A percentile compares a stretch with the other conserved stretches of the same genome.
These are phyloP conservation scores for Penicillium lagena DNA, from an alignment of 495 filamentous ascomycete species.

Conservation along the genomic window DNA sequence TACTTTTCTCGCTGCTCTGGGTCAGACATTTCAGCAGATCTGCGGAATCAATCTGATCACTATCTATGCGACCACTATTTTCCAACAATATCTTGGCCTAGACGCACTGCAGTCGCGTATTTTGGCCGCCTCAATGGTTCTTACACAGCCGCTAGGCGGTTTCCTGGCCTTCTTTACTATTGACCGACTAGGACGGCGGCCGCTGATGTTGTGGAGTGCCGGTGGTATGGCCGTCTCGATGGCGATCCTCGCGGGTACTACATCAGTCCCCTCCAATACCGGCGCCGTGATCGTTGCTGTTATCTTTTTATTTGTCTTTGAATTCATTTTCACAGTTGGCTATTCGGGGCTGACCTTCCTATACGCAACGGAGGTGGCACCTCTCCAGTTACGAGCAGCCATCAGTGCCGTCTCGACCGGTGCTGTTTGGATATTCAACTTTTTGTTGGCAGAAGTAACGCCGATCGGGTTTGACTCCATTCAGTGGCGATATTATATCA, in stretches of 20 bases:
- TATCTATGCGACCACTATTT: conserved; percentile 55
- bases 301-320: conserved; percentile 33
- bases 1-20: conserved; percentile 21
- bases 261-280: conserved; percentile 26
- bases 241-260: conserved; percentile 46
- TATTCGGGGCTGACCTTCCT: conserved; percentile 67
- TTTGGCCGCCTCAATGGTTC: conserved; percentile 67
- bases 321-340: conserved; percentile 42
- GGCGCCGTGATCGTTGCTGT: conserved; percentile 34
- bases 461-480: conserved; percentile 40
- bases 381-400: conserved; percentile 58
- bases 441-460: conserved; percentile 39
- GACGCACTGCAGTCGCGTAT: conserved; percentile 76
- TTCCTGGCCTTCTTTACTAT: conserved; percentile 71
- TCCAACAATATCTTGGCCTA: conserved; percentile 48
- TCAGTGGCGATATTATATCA: conserved; percentile 41
- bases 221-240: conserved; percentile 54
- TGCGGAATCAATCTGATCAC: conserved; percentile 56
- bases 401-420: conserved; percentile 59
- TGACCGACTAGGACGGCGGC: conserved; percentile 63
- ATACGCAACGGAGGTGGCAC: conserved; percentile 59
- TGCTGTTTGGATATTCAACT: conserved; percentile 58
- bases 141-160: conserved; percentile 68
- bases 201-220: conserved; percentile 53
- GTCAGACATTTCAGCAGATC: conserved; percentile 47